These are phyloP conservation scores for Alternaria triticina DNA, from an alignment of 2,329 filamentous ascomycete genomes.

Conservation along the genomic window DNA sequence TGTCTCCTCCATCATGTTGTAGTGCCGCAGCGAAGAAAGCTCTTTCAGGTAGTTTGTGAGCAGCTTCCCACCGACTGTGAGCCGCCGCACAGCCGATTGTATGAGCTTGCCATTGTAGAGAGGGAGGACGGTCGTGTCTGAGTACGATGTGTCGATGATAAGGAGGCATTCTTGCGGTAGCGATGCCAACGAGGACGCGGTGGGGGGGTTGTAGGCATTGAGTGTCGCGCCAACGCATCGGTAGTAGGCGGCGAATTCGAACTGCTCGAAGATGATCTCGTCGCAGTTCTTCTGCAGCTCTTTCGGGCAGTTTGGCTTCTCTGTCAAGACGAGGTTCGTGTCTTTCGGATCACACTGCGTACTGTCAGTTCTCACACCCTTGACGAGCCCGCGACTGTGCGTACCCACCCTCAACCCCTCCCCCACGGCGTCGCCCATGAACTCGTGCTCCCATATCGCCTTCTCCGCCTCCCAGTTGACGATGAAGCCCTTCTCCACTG, in stretches of 20 bases:
- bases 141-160: conserved; percentile 90
- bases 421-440: conserved; percentile 75
- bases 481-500: conserved; percentile 91
- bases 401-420: conserved; percentile 61
- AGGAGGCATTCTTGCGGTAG: conserved; percentile 81
- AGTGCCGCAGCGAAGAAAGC: conserved; percentile 86
- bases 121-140: conserved; percentile 88
- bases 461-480: conserved; percentile 97
- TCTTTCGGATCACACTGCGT: conserved; percentile 73
- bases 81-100: conserved; percentile 79
- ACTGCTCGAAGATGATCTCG: conserved; percentile 97
- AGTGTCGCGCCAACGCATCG: conserved; percentile 75
- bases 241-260: conserved; percentile 86
- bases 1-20: conserved; percentile 93
- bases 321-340: conserved; percentile 83
- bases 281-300: conserved; percentile 88
- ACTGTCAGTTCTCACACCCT: conserved; percentile 13
- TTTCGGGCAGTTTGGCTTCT: conserved; percentile 82
- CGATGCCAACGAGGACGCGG: conserved; percentile 53
- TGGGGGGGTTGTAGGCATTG: conserved; percentile 73
- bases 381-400: conserved; percentile 18
- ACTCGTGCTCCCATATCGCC: conserved; percentile 91
- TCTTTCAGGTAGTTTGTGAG: conserved; percentile 93
- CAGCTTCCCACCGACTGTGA: conserved; percentile 91
- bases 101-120: conserved; percentile 80